Evolutionary conservation across 2,329 filamentous ascomycete genomes (phyloP), one percentile per base, ranked within the genome.

Genomic region (Ploettnerulaceae sp.): DNA sequence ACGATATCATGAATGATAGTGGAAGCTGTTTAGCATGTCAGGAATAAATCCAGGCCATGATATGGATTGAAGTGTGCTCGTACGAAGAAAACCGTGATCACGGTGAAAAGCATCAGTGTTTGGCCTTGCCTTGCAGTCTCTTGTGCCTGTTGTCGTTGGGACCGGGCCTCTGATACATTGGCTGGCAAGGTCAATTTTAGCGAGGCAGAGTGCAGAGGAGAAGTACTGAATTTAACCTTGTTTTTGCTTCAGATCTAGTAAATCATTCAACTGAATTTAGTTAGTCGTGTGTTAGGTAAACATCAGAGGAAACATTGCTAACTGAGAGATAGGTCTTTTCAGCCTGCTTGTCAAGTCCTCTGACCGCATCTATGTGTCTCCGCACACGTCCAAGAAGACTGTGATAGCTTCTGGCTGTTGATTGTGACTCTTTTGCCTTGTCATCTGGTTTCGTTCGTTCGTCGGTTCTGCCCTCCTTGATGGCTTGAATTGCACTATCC

Each of bases 321-420:
- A 38, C 35, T 15, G 35, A 38, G 28, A 28, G 22, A 38, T 38
- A 38, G 8, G 35, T 38, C 11, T 38, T 38, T 24, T 38, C 35
- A 11, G 35, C 35, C 11, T 38, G 35, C 20, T 38, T 38, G 22
- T 38, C 35, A 26, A 38, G 35, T 2, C 22, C 35, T 28, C 28
- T 38, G 8, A 38, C 35, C 12, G 24, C 28, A 7, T 38, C 35
- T 11, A 38, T 38, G 24, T 38, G 35, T n/a, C 35, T 17, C 9
- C 22, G 35, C 3, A 38, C 35, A 14, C 24, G 25, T 18, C n/a
- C 35, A 28, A 38, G 22, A 1, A 38, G 35, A 20, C 35, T 14
- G 7, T 38, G 35, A 18, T 26, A 28, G 8, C 8, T 12, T 6
- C 7, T n/a, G 4, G 35, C 1, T 12, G 22, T 20, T 6, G 25